Base-by-base conservation (phyloP, 805 yeast genomes). In the Metschnikowia picachoensis region DNA sequence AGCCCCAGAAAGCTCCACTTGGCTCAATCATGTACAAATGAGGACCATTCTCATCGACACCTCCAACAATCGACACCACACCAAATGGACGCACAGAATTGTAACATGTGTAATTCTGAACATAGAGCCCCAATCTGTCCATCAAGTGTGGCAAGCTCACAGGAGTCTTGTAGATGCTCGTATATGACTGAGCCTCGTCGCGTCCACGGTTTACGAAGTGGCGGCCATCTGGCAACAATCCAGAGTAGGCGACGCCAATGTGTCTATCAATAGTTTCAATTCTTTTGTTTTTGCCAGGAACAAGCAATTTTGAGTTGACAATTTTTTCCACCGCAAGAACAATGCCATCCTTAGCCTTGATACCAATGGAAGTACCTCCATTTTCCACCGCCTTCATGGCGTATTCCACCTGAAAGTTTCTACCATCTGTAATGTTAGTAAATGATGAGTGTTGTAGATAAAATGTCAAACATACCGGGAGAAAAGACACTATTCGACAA, bases 61-160 rank as follows among this genome's bases (percentile, higher is more conserved):
- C 99, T 43, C 97, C 99, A 39, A 94, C 78, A 52, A 94, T 91
- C 10, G 96, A 82, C 45, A 89, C 82, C 50, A 95, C 80, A 46
- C 99, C 99, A 67, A 94, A 94, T 17, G 99, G 99, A 69, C 99
- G 85, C 10, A 94, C 99, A 30, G 97, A 91, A 65, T 87, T 89
- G 71, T 91, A 94, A 61, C 96, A 80, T 3, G 99, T 94, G 68
- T 89, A 89, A 38, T 95, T 95, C 69, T 92, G 98, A 17, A 89
- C 95, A 63, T 87, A 92, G 58, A 85, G 82, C 12, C 97, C 96
- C 58, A 94, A 70, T 60, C 95, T 83, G 60, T 86, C 91, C 67
- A 89, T 83, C 56, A 95, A 78, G 39, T 88, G 85, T 32, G 92
- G 85, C 36, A 92, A 77, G 5, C 91, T 80, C 49, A 91, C 83